These are phyloP conservation scores for Nepenthes mirabilis DNA, from an alignment of 148 eudicot species.

Conservation along the genomic window DNA sequence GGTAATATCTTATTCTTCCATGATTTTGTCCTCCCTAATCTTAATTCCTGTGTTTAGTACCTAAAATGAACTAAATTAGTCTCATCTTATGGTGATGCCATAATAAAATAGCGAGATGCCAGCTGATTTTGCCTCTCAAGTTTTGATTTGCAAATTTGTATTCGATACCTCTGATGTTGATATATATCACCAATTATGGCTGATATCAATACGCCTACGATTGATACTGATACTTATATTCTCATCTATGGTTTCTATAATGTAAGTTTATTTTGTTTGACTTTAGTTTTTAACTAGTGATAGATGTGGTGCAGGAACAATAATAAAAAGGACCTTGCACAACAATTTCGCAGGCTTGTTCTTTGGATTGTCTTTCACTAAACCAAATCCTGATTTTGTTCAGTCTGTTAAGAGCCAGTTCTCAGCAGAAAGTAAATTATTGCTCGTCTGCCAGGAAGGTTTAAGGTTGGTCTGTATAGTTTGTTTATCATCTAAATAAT, in stretches of 20 bases:
- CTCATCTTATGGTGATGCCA: no score
- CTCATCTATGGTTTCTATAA: no score
- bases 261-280: background rate
- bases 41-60: no score
- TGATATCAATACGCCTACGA: no score
- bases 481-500: background rate
- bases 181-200: no score
- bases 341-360: constrained; percentile 86
- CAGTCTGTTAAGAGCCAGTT: constrained; percentile 62
- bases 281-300: background rate
- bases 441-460: constrained; percentile 93
- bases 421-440: constrained; percentile 63
- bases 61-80: no score
- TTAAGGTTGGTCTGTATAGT: constrained; percentile 38
- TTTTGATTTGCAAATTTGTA: no score
- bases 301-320: constrained; percentile 49
- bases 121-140: no score
- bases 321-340: constrained; percentile 63
- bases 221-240: no score
- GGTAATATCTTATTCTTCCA: constrained; percentile 24
- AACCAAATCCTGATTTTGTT: constrained; percentile 81
- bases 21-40: background rate
- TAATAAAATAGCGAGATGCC: no score
- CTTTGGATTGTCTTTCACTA: constrained; percentile 81
- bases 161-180: no score